phyloP scores from a whole-genome alignment of 805 yeast species.

The Phaffomyces antillensis region DNA sequence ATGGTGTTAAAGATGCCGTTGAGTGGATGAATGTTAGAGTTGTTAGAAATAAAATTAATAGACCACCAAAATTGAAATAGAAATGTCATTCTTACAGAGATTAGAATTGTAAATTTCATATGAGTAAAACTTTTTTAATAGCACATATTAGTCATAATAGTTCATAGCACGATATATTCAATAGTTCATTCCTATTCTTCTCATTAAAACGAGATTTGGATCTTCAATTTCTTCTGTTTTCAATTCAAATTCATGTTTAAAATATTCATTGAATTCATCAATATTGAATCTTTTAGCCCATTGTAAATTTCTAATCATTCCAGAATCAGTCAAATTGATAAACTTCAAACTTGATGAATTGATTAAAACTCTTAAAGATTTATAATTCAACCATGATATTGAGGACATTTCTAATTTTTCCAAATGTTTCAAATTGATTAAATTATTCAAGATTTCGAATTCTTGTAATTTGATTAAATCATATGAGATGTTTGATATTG shows the following conservation, averaged over 20 bases:
- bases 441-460: slow-evolving; percentile 18
- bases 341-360: neutral
- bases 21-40: slow-evolving; percentile 82
- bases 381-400: slow-evolving; percentile 42
- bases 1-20: slow-evolving; percentile 79
- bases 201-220: slow-evolving; percentile 3
- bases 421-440: slow-evolving; percentile 31
- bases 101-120: neutral
- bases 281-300: slow-evolving; percentile 32
- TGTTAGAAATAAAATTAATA: slow-evolving; percentile 34
- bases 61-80: slow-evolving; percentile 27
- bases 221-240: slow-evolving; percentile 4
- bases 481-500: slow-evolving; percentile 10
- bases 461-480: slow-evolving; percentile 16
- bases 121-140: neutral
- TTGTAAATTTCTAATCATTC: slow-evolving; percentile 39
- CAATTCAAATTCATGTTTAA: slow-evolving; percentile 13
- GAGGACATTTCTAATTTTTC: slow-evolving; percentile 30
- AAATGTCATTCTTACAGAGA: neutral
- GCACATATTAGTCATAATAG: no score
- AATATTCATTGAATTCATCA: slow-evolving; percentile 13
- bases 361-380: slow-evolving; percentile 4
- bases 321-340: slow-evolving; percentile 40
- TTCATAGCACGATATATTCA: neutral
- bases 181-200: slow-evolving; percentile 22